Conservation (phyloP, 1,139 yeast genomes). For the Candida pseudocylindracea region DNA sequence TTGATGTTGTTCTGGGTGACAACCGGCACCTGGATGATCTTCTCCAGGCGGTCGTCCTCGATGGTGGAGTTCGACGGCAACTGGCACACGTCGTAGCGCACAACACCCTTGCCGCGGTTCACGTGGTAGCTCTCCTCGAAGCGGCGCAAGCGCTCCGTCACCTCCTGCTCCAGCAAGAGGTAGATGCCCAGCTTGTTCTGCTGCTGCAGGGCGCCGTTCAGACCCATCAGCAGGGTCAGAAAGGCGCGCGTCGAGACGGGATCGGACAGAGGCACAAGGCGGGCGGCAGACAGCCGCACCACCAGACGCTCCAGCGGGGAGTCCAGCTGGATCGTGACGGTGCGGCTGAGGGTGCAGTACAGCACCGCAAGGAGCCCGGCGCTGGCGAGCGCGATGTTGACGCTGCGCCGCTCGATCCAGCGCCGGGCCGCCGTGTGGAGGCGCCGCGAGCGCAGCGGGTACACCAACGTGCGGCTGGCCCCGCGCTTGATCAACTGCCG, state of each 20-base stretch:
- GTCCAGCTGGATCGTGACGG: no score
- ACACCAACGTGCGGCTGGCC: no score
- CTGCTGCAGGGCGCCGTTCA: slow-evolving; percentile 8
- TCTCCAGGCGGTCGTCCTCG: slow-evolving; percentile 85
- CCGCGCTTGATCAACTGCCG: no score
- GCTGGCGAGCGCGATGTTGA: no score
- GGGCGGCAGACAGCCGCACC: no score
- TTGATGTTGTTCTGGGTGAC: slow-evolving; percentile 26
- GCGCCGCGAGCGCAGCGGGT: no score
- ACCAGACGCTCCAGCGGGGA: no score
- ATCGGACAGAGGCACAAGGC: no score
- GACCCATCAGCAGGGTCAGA: slow-evolving; percentile 18
- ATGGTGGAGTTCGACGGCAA: slow-evolving; percentile 83
- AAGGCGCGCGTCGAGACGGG: slow-evolving; percentile 4
- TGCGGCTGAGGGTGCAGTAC: no score
- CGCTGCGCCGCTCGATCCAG: no score
- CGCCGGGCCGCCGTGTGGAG: no score
- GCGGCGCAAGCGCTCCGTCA: slow-evolving; percentile 43
- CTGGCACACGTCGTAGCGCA: slow-evolving; percentile 81
- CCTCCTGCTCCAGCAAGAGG: slow-evolving; percentile 51
- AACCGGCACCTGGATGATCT: slow-evolving; percentile 62
- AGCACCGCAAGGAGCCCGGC: no score
- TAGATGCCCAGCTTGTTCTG: slow-evolving; percentile 14
- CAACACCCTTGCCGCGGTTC: slow-evolving; percentile 74
- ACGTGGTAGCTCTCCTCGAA: slow-evolving; percentile 65